Conservation (phyloP, 371 early-diverging fungal species). For the Actinomucor elegans region DNA sequence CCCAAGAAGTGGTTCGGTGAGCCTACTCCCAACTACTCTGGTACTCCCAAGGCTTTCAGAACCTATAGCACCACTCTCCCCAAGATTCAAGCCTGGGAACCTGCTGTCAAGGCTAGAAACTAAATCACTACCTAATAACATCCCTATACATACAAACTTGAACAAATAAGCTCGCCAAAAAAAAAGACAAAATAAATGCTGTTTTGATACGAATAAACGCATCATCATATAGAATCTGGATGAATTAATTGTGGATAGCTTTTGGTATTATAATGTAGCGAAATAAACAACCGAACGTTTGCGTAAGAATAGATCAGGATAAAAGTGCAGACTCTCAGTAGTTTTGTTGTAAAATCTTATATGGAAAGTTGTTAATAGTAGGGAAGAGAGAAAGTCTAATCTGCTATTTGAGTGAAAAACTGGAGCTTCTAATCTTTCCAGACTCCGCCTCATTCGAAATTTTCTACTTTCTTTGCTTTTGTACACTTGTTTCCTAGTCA, state of each 20-base stretch:
- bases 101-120: constrained; percentile 56
- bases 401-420: not conserved
- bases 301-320: no score
- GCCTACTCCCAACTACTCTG: constrained; percentile 68
- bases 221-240: no score
- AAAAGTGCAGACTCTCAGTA: no score
- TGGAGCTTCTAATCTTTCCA: not conserved
- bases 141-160: no score
- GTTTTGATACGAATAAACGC: no score
- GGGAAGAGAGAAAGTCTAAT: no score
- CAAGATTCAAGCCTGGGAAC: constrained; percentile 82
- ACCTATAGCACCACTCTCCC: constrained; percentile 87
- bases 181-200: not conserved
- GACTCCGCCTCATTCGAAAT: constrained; percentile 2
- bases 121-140: not conserved
- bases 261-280: no score
- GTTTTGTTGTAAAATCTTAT: no score
- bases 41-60: constrained; percentile 73
- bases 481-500: not conserved
- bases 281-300: no score
- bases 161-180: not conserved
- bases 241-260: no score
- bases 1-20: constrained; percentile 49
- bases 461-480: not conserved
- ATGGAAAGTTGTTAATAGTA: no score